These are phyloP conservation scores for Boletus speciosus DNA, from an alignment of 768 basidiomycete genomes.

Conservation along the genomic window DNA sequence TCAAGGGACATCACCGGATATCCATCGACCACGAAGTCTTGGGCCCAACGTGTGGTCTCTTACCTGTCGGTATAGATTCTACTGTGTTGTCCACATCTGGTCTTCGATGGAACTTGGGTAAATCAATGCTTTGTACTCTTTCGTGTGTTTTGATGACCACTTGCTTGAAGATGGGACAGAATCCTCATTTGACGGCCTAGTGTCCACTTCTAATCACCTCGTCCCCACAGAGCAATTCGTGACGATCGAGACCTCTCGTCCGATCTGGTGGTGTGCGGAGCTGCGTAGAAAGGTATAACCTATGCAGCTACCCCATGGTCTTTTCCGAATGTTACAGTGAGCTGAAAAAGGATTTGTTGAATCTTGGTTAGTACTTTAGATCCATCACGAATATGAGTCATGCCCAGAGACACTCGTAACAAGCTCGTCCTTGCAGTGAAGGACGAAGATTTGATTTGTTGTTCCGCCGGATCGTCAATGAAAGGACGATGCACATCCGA, in stretches of 20 bases:
- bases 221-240: conserved; percentile 62
- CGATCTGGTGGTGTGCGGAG: conserved; percentile 91
- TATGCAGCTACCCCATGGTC: neutral
- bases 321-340: neutral
- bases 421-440: no score
- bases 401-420: no score
- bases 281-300: conserved; percentile 31
- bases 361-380: neutral
- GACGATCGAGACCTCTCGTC: conserved; percentile 70
- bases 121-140: conserved; percentile 19
- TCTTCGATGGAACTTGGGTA: conserved; percentile 86
- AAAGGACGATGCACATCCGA: neutral
- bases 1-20: conserved; percentile 81
- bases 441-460: no score
- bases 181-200: conserved; percentile 79
- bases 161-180: conserved; percentile 45
- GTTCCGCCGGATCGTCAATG: no score
- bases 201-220: conserved; percentile 95
- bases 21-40: conserved; percentile 67
- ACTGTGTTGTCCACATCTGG: conserved; percentile 81
- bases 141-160: neutral
- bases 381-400: no score
- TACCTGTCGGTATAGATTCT: conserved; percentile 81
- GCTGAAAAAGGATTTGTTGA: neutral
- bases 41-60: conserved; percentile 90